Conservation (phyloP, 768 basidiomycete species). For the Kwoniella pini region DNA sequence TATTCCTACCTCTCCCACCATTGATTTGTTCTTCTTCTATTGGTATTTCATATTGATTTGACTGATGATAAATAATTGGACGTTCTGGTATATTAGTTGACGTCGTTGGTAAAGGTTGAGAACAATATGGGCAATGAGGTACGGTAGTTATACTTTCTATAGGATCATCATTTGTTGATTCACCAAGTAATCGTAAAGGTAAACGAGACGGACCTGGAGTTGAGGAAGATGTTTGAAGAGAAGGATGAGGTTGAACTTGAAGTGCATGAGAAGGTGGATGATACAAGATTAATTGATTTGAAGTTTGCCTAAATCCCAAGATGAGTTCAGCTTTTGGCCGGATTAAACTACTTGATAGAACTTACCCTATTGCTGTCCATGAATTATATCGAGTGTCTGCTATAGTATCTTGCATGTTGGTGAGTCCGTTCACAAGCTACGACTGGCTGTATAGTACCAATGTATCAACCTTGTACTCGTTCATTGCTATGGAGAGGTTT, state of each 20-base stretch:
- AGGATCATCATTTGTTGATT: conserved; percentile 2
- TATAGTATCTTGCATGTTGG: conserved; percentile 1
- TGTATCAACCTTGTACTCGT: no score
- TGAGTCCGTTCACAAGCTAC: no score
- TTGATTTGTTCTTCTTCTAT: no score
- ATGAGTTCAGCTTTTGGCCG: neutral
- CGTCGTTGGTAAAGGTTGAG: conserved; percentile 38
- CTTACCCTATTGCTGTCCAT: conserved; percentile 47
- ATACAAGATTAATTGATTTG: conserved; percentile 51
- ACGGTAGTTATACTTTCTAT: conserved; percentile 17
- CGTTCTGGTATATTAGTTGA: no score
- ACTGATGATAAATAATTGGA: no score
- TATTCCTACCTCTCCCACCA: neutral
- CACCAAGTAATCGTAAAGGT: conserved; percentile 19
- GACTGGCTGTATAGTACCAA: no score
- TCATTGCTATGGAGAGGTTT: no score
- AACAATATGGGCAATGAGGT: conserved; percentile 45
- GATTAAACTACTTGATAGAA: no score
- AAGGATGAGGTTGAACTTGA: conserved; percentile 37
- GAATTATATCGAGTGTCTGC: neutral
- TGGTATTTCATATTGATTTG: no score
- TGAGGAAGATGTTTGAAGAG: neutral
- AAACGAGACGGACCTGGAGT: conserved; percentile 16
- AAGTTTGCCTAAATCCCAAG: conserved; percentile 34
- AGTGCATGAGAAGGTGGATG: conserved; percentile 50